phyloP scores from a whole-genome alignment of 805 yeast species.

The Metschnikowia anglica region DNA sequence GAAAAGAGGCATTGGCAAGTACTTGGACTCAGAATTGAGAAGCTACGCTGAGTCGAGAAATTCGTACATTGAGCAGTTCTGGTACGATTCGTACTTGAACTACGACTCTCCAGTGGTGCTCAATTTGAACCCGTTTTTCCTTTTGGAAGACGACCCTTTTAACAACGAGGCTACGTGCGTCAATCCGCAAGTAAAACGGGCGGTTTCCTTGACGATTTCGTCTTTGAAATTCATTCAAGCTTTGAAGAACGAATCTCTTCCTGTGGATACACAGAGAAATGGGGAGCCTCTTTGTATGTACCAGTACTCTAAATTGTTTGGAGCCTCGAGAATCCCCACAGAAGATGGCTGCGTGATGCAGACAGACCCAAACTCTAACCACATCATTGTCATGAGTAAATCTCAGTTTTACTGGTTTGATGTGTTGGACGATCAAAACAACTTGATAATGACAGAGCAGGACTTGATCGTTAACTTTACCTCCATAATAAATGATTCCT shows the following conservation, averaged over 20 bases:
- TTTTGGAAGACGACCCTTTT: conserved; percentile 90
- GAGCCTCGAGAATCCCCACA: conserved; percentile 84
- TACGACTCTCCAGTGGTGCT: conserved; percentile 91
- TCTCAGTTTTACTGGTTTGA: conserved; percentile 96
- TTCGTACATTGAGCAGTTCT: conserved; percentile 88
- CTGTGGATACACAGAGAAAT: conserved; percentile 65
- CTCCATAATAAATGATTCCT: conserved; percentile 74
- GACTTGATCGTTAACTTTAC: conserved; percentile 75
- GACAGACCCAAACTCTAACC: conserved; percentile 71
- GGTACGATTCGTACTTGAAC: conserved; percentile 88
- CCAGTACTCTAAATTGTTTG: conserved; percentile 84
- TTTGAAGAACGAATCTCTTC: conserved; percentile 67
- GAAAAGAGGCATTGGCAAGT: conserved; percentile 48
- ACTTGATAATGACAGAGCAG: conserved; percentile 68
- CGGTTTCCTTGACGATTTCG: conserved; percentile 75
- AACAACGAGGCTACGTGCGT: conserved; percentile 49
- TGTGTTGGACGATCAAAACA: conserved; percentile 71
- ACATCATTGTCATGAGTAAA: conserved; percentile 76
- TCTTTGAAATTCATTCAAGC: conserved; percentile 80
- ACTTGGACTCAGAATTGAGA: conserved; percentile 62
- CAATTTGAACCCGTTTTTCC: conserved; percentile 85
- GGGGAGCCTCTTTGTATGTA: conserved; percentile 80
- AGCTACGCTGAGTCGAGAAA: conserved; percentile 62
- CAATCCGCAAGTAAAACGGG: conserved; percentile 68
- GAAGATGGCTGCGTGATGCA: conserved; percentile 80